Percentiles rank a stretch among this genome's conserved stretches.
These are phyloP conservation scores for Pharnaceum exiguum DNA, from an alignment of 148 eudicot species.

Conservation along the genomic window DNA sequence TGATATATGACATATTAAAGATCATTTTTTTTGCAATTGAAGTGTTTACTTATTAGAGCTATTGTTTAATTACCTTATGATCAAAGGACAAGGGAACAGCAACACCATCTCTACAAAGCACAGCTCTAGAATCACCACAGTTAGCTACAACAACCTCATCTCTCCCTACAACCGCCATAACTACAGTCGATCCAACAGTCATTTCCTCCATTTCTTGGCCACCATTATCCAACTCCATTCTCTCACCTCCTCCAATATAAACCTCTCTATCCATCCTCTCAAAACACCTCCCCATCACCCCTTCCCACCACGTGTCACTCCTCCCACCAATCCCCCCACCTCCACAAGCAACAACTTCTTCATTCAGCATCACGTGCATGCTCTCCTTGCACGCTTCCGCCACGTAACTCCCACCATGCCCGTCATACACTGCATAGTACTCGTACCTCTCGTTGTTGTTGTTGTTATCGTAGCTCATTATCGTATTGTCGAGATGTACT, in stretches of 20 bases:
- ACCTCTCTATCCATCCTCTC: neutral
- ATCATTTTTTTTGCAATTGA: too few relatives aligned
- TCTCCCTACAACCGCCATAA: conserved; percentile 57
- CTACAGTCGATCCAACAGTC: conserved; percentile 64
- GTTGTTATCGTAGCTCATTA: too few relatives aligned
- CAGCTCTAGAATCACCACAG: conserved; percentile 82
- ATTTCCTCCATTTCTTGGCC: conserved; percentile 29
- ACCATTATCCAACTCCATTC: conserved; percentile 24
- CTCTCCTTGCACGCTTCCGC: conserved; percentile 48
- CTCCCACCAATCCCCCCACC: conserved; percentile 7
- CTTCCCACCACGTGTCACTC: conserved; percentile 16
- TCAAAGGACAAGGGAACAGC: conserved; percentile 54
- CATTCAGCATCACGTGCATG: conserved; percentile 32
- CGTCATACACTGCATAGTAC: conserved; percentile 64
- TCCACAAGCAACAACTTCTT: conserved; percentile 17
- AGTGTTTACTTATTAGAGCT: too few relatives aligned
- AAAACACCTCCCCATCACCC: conserved; percentile 1
- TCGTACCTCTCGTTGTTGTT: conserved; percentile 27
- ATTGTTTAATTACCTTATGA: conserved; percentile 51
- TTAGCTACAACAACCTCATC: conserved; percentile 65
- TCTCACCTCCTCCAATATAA: conserved; percentile 13
- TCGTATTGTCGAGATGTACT: conserved; percentile 22
- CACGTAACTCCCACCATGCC: conserved; percentile 62
- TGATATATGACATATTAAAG: too few relatives aligned
- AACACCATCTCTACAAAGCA: conserved; percentile 45